Evolutionary conservation across 164 flowering plant species (phyloP), one percentile per base, ranked within the genome.

Genomic region (Vitis labrusca): DNA sequence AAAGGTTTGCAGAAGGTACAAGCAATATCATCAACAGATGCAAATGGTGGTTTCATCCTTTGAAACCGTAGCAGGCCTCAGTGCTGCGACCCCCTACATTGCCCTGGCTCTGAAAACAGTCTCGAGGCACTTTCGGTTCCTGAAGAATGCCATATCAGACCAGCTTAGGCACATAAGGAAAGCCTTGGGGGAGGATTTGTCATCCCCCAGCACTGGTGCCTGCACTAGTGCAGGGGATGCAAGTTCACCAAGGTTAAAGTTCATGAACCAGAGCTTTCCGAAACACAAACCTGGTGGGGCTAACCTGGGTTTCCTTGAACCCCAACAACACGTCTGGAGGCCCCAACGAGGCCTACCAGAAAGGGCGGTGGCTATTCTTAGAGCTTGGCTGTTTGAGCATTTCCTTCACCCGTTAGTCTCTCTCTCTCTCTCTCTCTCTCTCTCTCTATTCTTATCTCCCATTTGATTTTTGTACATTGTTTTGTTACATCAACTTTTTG

Each of bases 301-400:
- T 37, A 70, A 71, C 63, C 57, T 74, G 65, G 80, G 82, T 51
- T 71, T 83, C 71, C 75, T 74, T 60, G 90, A 84, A 65, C 75
- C 84, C 62, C 91, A 85, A 65, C 92, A 85, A 59, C 89, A 82
- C 47, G 75, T 83, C 50, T 94, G 97, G 99, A 81, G 96, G 82
- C 97, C 98, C 59, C 99, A 94, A 60, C 72, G 99, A 78, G 99
- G 99, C 71, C 86, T 94, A 32, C 99, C 99, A 0, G 99, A 94
- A 71, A 92, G 92, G 29, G 75, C 99, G 0, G 97, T 94, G 65
- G 78, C 96, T 16, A 74, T 94, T 70, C 87, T 92, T 11, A 80
- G 92, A 71, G 93, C 98, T 9, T 94, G 98, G 98, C 79, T 92
- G 12, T 94, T 92, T 68, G 98, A 94, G 67, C 97, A 94, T 81